Evolutionary conservation across 371 early-diverging fungal species (phyloP).

Genomic region (Parasitella parasitica): DNA sequence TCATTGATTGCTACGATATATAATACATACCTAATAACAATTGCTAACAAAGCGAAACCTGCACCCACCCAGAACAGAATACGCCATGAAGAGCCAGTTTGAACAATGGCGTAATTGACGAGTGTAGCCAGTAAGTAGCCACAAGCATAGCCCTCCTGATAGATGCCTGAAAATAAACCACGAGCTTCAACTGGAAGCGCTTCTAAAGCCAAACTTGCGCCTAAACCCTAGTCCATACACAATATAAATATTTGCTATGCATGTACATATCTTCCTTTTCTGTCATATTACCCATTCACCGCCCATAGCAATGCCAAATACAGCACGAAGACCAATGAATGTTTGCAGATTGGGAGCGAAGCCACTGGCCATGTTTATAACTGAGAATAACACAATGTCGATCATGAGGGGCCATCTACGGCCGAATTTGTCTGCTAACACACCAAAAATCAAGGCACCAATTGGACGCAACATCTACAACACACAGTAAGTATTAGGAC

Average conservation of each 20-base stretch:
- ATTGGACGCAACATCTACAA: constrained; percentile 63
- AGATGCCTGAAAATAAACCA: constrained; percentile 74
- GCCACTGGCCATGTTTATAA: constrained; percentile 68
- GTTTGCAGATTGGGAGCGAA: constrained; percentile 58
- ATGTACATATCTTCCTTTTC: background rate
- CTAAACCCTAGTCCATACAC: constrained; percentile 49
- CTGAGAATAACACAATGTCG: constrained; percentile 62
- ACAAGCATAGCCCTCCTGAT: constrained; percentile 70
- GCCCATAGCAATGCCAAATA: constrained; percentile 76
- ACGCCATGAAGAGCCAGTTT: constrained; percentile 60
- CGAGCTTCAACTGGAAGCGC: constrained; percentile 62
- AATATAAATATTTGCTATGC: background rate
- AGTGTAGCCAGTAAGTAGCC: constrained; percentile 68
- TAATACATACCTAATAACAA: constrained; percentile 61
- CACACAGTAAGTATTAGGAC: background rate
- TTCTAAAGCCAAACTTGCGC: constrained; percentile 72
- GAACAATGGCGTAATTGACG: constrained; percentile 55
- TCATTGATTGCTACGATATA: no score
- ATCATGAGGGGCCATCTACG: constrained; percentile 70
- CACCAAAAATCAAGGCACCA: constrained; percentile 71
- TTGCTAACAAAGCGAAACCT: constrained; percentile 60
- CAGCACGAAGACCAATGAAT: constrained; percentile 51
- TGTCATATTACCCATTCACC: constrained; percentile 63
- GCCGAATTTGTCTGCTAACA: constrained; percentile 66
- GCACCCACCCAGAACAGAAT: constrained; percentile 70